phyloP scores from a whole-genome alignment of 805 yeast species.

The Myxozyma sirexii region DNA sequence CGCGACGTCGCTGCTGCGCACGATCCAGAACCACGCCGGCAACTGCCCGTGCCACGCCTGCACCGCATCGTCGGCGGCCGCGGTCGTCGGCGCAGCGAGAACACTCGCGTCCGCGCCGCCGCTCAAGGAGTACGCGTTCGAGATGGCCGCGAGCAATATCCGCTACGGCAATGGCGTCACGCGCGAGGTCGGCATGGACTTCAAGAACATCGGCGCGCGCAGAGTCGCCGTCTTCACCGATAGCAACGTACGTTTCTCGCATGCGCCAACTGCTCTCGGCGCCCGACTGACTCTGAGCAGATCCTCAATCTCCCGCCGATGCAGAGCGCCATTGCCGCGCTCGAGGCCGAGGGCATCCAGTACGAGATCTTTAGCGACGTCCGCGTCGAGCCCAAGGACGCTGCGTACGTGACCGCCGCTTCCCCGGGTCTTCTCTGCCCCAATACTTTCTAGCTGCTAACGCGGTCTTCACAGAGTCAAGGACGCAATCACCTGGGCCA shows the following conservation, averaged over 20 bases:
- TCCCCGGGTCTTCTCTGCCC: not conserved
- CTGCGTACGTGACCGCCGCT: conserved; percentile 17
- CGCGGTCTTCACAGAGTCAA: conserved; percentile 35
- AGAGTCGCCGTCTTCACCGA: conserved; percentile 47
- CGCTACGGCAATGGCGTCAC: conserved; percentile 48
- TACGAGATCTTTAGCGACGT: conserved; percentile 45
- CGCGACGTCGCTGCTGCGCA: conserved; percentile 30
- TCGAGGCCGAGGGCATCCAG: conserved; percentile 42
- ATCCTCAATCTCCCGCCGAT: conserved; percentile 41
- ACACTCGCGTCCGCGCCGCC: conserved; percentile 22
- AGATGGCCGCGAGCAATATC: conserved; percentile 46
- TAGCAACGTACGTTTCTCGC: conserved; percentile 29
- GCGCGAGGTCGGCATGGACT: conserved; percentile 45
- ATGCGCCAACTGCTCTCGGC: not conserved
- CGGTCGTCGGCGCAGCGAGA: conserved; percentile 24
- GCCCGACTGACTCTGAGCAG: conserved; percentile 1
- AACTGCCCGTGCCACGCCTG: conserved; percentile 46
- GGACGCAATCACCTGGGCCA: conserved; percentile 46
- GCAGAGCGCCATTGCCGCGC: conserved; percentile 41
- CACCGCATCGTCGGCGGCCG: conserved; percentile 25
- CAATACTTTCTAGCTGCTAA: no score
- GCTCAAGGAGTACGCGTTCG: conserved; percentile 45
- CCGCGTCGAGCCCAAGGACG: conserved; percentile 46
- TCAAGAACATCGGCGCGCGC: conserved; percentile 41
- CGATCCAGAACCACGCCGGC: conserved; percentile 39